Evolutionary conservation across 164 flowering plant species (phyloP).

Genomic region (Warburgia ugandensis): DNA sequence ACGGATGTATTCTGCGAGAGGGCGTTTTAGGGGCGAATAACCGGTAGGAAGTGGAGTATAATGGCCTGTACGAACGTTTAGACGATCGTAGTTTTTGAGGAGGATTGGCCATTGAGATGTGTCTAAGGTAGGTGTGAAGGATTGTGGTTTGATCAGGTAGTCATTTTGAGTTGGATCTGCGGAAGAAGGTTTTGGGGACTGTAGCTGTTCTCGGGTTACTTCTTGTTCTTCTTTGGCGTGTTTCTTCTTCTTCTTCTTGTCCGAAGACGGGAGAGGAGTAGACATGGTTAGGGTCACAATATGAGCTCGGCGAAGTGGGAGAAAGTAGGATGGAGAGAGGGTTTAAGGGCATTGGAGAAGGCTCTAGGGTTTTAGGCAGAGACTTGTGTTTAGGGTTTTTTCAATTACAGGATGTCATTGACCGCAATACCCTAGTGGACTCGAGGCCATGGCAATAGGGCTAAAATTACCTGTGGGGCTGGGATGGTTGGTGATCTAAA

Average conservation of each 20-base stretch:
- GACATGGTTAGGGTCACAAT: slow-evolving; percentile 3
- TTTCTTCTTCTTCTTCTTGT: slow-evolving; percentile 35
- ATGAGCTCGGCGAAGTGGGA: neutral
- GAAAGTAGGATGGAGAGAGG: neutral
- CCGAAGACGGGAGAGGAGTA: slow-evolving; percentile 7
- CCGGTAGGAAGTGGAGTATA: slow-evolving; percentile 72
- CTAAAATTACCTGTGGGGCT: no score
- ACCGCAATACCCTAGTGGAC: no score
- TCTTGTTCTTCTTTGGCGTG: slow-evolving; percentile 3
- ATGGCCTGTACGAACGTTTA: slow-evolving; percentile 71
- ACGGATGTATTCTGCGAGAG: slow-evolving; percentile 50
- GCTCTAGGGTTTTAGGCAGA: slow-evolving; percentile 14
- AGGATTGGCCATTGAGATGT: slow-evolving; percentile 77
- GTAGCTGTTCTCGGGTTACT: neutral
- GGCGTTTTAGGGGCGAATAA: slow-evolving; percentile 63
- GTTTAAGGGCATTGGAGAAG: neutral
- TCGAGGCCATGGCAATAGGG: no score
- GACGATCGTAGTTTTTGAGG: slow-evolving; percentile 69
- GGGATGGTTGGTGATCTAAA: no score
- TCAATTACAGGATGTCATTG: no score
- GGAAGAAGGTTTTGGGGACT: neutral
- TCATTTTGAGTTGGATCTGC: slow-evolving; percentile 8
- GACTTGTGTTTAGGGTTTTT: no score
- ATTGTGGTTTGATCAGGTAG: slow-evolving; percentile 63
- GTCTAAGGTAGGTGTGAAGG: slow-evolving; percentile 58